Evolutionary conservation across 495 filamentous ascomycete genomes (phyloP).

Genomic region (Bacidia rubella): DNA sequence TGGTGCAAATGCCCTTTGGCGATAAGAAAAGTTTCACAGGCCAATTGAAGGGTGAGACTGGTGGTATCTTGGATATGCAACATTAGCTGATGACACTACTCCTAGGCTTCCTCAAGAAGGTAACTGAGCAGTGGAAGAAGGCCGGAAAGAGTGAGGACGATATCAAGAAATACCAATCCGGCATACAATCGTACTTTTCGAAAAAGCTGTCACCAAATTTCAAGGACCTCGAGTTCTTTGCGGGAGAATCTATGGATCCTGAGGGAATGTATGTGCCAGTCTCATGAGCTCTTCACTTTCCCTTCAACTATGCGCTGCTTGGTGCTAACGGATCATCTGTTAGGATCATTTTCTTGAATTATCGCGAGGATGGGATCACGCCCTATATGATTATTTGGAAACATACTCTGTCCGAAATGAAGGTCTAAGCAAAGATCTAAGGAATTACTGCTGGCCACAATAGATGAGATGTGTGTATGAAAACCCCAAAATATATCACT

Average conservation of each 20-base stretch:
- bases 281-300: conserved; percentile 20
- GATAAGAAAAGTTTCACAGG: conserved; percentile 61
- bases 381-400: conserved; percentile 90
- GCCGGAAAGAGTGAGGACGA: conserved; percentile 44
- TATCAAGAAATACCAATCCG: conserved; percentile 64
- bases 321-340: conserved; percentile 14
- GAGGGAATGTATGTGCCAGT: conserved; percentile 96
- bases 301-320: too few relatives aligned
- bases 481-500: neutral
- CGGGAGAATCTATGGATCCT: conserved; percentile 78
- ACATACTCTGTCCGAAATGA: conserved; percentile 78
- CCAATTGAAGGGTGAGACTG: conserved; percentile 66
- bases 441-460: neutral
- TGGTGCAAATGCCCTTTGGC: conserved; percentile 53
- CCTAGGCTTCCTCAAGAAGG: conserved; percentile 76
- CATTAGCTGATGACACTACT: neutral
- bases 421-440: conserved; percentile 51
- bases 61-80: too few relatives aligned
- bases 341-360: conserved; percentile 90
- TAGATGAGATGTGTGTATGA: neutral
- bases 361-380: conserved; percentile 88
- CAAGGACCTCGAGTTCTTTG: conserved; percentile 90
- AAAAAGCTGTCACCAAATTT: conserved; percentile 72
- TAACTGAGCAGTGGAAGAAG: conserved; percentile 55
- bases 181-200: conserved; percentile 54